Evolutionary conservation across 352 stramenopile genomes (phyloP), one percentile per base, ranked within the genome.

Genomic region (Phytopythium delawarense): DNA sequence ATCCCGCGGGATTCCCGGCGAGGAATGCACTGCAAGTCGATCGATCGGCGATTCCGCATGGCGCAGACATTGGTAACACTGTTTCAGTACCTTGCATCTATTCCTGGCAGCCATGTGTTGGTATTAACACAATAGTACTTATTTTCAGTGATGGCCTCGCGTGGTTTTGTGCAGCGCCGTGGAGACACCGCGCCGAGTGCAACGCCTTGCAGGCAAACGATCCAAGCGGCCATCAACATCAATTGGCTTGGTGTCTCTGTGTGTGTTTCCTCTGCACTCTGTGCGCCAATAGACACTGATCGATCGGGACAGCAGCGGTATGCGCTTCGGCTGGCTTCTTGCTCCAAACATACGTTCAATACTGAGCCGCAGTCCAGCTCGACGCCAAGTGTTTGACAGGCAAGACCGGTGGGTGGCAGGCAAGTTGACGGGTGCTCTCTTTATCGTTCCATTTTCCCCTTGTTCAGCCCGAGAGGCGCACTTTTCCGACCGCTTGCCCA

Each of bases 381-480:
- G 32, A 9, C 32, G 32, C 5, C 32, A 37, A 37, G 32, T 37
- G 32, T 37, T 37, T 37, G n/a, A n/a, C n/a, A 37, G 34, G 8
- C 37, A n/a, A n/a, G 40, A 12, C 2, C 40, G 4, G 13, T 46
- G 40, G 16, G 4, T 46, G 40, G 13, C 40, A 18, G 37, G 37
- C 12, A 23, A 20, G 20, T 25, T 20, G n/a, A n/a, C 39, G 11
- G 15, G 42, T 13, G 48, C 23, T n/a, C 13, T 21, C 23, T 35
- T 8, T 12, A 53, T 53, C 15, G 48, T 58, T 44, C 30, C 20
- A 46, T 58, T 46, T 58, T 58, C 48, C 37, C 48, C 52, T 58
- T 20, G 12, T 20, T 44, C 42, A 48, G 42, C 42, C 15, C 16
- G 12, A 48, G 18, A 48, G 42, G 39, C 39, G 15, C 39, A 45